Conservation (phyloP, 805 yeast species). For the Myxozyma udenii region DNA sequence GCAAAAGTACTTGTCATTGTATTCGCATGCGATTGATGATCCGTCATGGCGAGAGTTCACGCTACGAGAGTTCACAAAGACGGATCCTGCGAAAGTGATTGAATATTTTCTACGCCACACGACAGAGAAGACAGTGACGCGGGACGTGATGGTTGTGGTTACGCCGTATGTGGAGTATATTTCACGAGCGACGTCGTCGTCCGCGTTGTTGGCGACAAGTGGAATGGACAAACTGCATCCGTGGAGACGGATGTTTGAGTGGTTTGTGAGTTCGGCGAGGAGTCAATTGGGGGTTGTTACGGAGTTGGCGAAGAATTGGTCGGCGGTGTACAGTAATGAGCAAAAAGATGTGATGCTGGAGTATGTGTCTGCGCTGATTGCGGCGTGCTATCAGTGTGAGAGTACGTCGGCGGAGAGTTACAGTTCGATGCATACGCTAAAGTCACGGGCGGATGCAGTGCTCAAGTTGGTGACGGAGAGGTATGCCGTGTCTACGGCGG, state of each 20-base stretch:
- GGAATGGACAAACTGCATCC: conserved; percentile 22
- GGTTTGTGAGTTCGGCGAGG: conserved; percentile 11
- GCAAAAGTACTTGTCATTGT: conserved; percentile 25
- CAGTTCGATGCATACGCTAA: conserved; percentile 22
- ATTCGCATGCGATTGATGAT: conserved; percentile 4
- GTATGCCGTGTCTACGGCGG: background rate
- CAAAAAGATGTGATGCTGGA: conserved; percentile 27
- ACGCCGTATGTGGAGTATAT: conserved; percentile 36
- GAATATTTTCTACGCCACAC: conserved; percentile 24
- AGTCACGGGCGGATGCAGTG: conserved; percentile 15
- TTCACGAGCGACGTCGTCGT: conserved; percentile 1
- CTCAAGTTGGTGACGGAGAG: background rate
- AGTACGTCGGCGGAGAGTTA: conserved; percentile 11
- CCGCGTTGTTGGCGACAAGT: conserved; percentile 9
- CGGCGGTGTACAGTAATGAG: conserved; percentile 8
- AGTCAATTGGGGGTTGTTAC: conserved; percentile 3
- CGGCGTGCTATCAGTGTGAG: conserved; percentile 19
- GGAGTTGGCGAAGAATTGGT: conserved; percentile 18
- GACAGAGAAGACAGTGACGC: conserved; percentile 23
- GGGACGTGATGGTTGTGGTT: conserved; percentile 33
- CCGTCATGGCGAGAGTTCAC: conserved; percentile 8
- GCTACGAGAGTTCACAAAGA: conserved; percentile 15
- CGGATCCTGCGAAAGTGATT: conserved; percentile 30
- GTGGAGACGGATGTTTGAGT: conserved; percentile 22
- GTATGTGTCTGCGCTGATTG: conserved; percentile 25